phyloP scores from a whole-genome alignment of 2,329 filamentous ascomycete genomes.

The Emericellopsis atlantica region DNA sequence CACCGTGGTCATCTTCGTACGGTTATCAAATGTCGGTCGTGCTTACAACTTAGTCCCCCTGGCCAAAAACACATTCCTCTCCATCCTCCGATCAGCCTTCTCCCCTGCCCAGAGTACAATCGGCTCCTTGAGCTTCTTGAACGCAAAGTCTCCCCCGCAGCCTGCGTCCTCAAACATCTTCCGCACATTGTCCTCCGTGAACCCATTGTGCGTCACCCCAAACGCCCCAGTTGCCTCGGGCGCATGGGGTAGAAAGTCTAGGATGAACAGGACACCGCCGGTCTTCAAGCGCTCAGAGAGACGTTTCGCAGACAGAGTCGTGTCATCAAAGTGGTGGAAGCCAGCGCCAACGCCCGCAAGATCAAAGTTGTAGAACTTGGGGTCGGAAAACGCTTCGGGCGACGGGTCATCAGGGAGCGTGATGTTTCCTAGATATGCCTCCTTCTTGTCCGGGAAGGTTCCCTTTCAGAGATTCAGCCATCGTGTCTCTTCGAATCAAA shows the following conservation, averaged over 20 bases:
- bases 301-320: constrained; percentile 10
- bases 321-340: constrained; percentile 20
- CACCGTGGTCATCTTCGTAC: too few relatives aligned
- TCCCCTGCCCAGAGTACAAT: constrained; percentile 24
- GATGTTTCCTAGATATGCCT: constrained; percentile 17
- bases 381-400: constrained; percentile 6
- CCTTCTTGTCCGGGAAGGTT: neutral
- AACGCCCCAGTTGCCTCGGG: neutral
- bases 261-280: constrained; percentile 17
- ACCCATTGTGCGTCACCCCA: constrained; percentile 9
- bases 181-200: constrained; percentile 10
- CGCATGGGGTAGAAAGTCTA: constrained; percentile 14
- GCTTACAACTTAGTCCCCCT: constrained; percentile 27
- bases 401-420: constrained; percentile 9
- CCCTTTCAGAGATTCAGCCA: constrained; percentile 1
- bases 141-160: constrained; percentile 39
- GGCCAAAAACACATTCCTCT: constrained; percentile 32
- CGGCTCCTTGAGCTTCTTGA: constrained; percentile 38
- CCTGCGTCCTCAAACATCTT: constrained; percentile 11
- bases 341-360: constrained; percentile 19
- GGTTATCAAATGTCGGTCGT: too few relatives aligned
- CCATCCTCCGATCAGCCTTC: constrained; percentile 19
- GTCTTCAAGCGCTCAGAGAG: constrained; percentile 14
- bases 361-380: constrained; percentile 16
- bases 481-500: constrained; percentile 34